Conservation (phyloP, 495 filamentous ascomycete species). For the Choiromyces venosus region DNA sequence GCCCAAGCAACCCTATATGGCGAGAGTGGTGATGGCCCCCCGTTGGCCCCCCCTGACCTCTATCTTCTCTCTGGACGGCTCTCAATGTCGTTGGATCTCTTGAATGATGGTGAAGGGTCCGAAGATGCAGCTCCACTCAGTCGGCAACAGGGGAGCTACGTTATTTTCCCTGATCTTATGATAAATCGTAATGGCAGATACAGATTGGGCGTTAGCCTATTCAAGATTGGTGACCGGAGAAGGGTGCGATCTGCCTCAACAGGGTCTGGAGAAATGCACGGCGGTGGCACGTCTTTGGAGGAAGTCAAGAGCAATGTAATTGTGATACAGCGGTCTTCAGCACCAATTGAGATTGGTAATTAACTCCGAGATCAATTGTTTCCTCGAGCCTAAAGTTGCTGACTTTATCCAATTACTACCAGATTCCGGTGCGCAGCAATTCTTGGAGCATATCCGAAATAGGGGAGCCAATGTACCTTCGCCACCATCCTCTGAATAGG, state of each 20-base stretch:
- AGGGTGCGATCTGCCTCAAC: slow-evolving; percentile 18
- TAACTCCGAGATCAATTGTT: neutral
- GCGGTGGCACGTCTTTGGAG: slow-evolving; percentile 34
- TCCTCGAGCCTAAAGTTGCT: neutral
- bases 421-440: slow-evolving; percentile 29
- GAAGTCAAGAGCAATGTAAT: slow-evolving; percentile 39
- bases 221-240: slow-evolving; percentile 34
- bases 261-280: slow-evolving; percentile 13
- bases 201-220: slow-evolving; percentile 38
- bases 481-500: slow-evolving; percentile 15
- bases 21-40: slow-evolving; percentile 25
- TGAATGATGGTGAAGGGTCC: slow-evolving; percentile 24
- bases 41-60: slow-evolving; percentile 38
- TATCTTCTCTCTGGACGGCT: slow-evolving; percentile 37
- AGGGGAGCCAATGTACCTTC: slow-evolving; percentile 32
- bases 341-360: slow-evolving; percentile 31
- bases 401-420: slow-evolving; percentile 9
- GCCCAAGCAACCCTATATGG: slow-evolving; percentile 37
- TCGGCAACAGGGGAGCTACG: slow-evolving; percentile 39
- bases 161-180: slow-evolving; percentile 38
- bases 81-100: slow-evolving; percentile 35
- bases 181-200: slow-evolving; percentile 39
- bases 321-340: slow-evolving; percentile 27
- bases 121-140: slow-evolving; percentile 26
- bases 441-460: slow-evolving; percentile 34